Evolutionary conservation across 2,329 filamentous ascomycete species (phyloP).

Genomic region (Elsinoe batatas): DNA sequence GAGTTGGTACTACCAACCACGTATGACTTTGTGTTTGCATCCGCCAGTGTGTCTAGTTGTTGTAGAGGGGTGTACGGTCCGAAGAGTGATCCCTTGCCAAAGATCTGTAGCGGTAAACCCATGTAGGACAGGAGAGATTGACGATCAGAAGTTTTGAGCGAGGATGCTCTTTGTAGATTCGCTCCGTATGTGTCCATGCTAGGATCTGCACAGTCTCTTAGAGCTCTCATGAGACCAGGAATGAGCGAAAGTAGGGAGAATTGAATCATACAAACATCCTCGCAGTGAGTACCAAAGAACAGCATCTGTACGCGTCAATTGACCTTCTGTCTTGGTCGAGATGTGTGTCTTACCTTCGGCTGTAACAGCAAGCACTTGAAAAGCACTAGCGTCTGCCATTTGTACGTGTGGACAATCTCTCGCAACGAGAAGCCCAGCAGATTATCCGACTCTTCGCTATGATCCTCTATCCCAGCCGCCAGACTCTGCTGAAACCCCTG

Average conservation of each 20-base stretch:
- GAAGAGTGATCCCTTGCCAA: constrained; percentile 90
- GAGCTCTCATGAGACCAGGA: constrained; percentile 76
- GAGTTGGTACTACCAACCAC: constrained; percentile 96
- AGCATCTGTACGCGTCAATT: constrained; percentile 60
- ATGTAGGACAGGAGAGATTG: constrained; percentile 85
- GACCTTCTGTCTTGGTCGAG: not conserved
- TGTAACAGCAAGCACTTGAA: constrained; percentile 91
- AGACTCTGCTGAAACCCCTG: constrained; percentile 85
- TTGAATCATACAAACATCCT: constrained; percentile 94
- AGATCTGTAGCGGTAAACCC: constrained; percentile 89
- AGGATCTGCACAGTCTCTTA: constrained; percentile 96
- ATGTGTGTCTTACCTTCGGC: constrained; percentile 59
- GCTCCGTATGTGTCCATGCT: constrained; percentile 76
- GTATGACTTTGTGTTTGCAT: constrained; percentile 92
- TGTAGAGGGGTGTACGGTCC: constrained; percentile 95
- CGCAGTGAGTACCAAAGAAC: constrained; percentile 95
- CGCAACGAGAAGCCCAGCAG: constrained; percentile 72
- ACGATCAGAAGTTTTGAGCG: constrained; percentile 82
- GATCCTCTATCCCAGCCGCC: constrained; percentile 46
- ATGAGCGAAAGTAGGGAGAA: constrained; percentile 94
- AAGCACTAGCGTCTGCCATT: constrained; percentile 84
- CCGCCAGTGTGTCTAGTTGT: constrained; percentile 86
- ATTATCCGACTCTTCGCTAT: constrained; percentile 69
- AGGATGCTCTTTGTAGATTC: constrained; percentile 65
- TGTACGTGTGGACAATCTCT: constrained; percentile 88